Conservation (phyloP, 2,329 filamentous ascomycete genomes). For the Lasiodiplodia sp. region DNA sequence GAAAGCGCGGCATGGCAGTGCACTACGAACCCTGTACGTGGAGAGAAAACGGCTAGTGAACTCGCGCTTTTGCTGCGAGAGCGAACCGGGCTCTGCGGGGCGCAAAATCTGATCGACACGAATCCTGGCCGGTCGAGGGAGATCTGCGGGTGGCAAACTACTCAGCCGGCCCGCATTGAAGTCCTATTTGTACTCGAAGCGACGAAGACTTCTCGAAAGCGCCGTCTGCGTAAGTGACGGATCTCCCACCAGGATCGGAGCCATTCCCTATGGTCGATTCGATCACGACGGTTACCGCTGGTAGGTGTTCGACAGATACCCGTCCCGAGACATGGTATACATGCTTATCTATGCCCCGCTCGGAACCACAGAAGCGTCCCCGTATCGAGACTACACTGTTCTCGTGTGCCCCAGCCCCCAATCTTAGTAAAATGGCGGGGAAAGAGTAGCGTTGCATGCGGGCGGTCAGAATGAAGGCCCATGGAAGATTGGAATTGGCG, state of each 20-base stretch:
- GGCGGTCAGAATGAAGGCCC: not conserved
- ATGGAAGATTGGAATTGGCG: not conserved
- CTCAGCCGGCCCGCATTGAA: conserved; percentile 13
- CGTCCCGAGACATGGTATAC: not conserved
- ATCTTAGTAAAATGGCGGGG: no score
- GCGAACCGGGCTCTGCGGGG: not conserved
- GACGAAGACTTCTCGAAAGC: not conserved
- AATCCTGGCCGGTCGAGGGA: not conserved
- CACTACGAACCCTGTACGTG: not conserved
- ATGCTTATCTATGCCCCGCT: not conserved
- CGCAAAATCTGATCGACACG: conserved; percentile 2
- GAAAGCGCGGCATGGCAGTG: not conserved
- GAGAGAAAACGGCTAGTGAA: not conserved
- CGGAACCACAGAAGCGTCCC: not conserved
- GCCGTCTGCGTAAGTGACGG: not conserved
- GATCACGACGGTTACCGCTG: not conserved
- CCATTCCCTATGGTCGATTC: not conserved
- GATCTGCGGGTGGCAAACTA: conserved; percentile 3
- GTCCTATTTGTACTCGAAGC: conserved; percentile 4
- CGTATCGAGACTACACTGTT: not conserved
- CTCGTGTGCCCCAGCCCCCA: not conserved
- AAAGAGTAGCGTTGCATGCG: no score
- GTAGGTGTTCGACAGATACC: not conserved
- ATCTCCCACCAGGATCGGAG: not conserved
- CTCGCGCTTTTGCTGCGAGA: not conserved